Evolutionary conservation across 306 rosid genomes (phyloP).

Genomic region (Dryas drummondii): DNA sequence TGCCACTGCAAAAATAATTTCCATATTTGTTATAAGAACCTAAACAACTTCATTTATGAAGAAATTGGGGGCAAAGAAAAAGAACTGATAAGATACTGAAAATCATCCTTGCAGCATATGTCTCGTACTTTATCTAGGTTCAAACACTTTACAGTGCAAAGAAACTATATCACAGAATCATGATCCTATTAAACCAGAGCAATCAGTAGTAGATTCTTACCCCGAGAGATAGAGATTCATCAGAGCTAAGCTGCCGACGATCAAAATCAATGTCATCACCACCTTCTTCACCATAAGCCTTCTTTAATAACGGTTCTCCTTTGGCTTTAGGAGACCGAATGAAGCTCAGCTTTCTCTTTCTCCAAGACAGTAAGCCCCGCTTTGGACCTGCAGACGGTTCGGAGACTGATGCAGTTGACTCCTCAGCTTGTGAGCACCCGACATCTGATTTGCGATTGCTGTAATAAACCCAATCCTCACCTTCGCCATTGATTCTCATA

Average conservation of each 20-base stretch:
- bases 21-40: slow-evolving; percentile 20
- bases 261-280: slow-evolving; percentile 99
- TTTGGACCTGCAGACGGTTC: slow-evolving; percentile 69
- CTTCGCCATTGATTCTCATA: slow-evolving; percentile 51
- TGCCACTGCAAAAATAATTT: slow-evolving; percentile 43
- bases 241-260: slow-evolving; percentile 95
- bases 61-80: background rate
- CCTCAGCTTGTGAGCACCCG: slow-evolving; percentile 56
- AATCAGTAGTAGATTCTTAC: slow-evolving; percentile 44
- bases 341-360: slow-evolving; percentile 98
- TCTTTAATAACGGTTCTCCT: slow-evolving; percentile 93
- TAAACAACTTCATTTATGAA: slow-evolving; percentile 15
- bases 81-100: background rate
- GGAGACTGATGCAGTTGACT: slow-evolving; percentile 49
- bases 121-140: background rate
- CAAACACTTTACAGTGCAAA: background rate
- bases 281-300: slow-evolving; percentile 98
- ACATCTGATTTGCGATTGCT: slow-evolving; percentile 78
- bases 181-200: background rate
- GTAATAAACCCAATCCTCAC: slow-evolving; percentile 89
- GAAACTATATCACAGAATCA: background rate
- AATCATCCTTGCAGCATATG: background rate
- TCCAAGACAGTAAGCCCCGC: slow-evolving; percentile 91
- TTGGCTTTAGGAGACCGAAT: slow-evolving; percentile 87
- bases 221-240: slow-evolving; percentile 68